Conservation (phyloP, 2,329 filamentous ascomycete genomes). For the Phaeoacremonium minimum region DNA sequence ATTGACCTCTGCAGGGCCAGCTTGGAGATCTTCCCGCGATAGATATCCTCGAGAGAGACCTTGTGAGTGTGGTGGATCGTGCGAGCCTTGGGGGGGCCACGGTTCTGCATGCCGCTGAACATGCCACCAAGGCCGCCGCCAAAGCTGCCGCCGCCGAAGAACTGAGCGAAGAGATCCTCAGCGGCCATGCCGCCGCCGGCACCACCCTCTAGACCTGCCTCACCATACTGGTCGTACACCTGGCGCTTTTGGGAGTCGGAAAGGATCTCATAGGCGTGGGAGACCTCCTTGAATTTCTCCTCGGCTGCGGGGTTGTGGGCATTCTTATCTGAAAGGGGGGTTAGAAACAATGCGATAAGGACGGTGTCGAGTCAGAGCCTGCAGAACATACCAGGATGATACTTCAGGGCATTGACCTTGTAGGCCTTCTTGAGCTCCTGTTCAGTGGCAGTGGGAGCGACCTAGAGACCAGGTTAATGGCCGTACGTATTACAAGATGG, state of each 20-base stretch:
- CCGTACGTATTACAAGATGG: neutral
- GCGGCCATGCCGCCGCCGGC: slow-evolving; percentile 79
- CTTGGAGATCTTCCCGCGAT: slow-evolving; percentile 96
- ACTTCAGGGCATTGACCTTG: slow-evolving; percentile 77
- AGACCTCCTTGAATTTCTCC: slow-evolving; percentile 98
- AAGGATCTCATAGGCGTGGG: slow-evolving; percentile 91
- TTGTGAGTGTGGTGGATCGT: slow-evolving; percentile 99
- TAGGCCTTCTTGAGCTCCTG: slow-evolving; percentile 88
- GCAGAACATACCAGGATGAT: slow-evolving; percentile 68
- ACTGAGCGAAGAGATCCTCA: slow-evolving; percentile 94
- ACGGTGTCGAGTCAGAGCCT: neutral
- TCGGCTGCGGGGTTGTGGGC: slow-evolving; percentile 86
- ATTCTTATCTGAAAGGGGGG: slow-evolving; percentile 74
- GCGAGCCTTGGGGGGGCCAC: slow-evolving; percentile 81
- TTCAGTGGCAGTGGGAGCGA: slow-evolving; percentile 74
- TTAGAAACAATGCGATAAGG: slow-evolving; percentile 9
- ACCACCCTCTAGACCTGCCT: slow-evolving; percentile 91
- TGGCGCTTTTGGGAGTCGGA: slow-evolving; percentile 88
- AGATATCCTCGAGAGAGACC: slow-evolving; percentile 95
- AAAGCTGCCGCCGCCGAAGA: slow-evolving; percentile 76
- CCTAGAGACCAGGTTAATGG: slow-evolving; percentile 42
- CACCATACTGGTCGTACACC: slow-evolving; percentile 95
- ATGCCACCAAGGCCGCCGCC: slow-evolving; percentile 74
- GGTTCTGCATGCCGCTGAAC: slow-evolving; percentile 74
- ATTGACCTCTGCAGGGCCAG: slow-evolving; percentile 95